Base-by-base conservation (phyloP, 805 yeast genomes). In the Barnettozyma wickerhamii region DNA sequence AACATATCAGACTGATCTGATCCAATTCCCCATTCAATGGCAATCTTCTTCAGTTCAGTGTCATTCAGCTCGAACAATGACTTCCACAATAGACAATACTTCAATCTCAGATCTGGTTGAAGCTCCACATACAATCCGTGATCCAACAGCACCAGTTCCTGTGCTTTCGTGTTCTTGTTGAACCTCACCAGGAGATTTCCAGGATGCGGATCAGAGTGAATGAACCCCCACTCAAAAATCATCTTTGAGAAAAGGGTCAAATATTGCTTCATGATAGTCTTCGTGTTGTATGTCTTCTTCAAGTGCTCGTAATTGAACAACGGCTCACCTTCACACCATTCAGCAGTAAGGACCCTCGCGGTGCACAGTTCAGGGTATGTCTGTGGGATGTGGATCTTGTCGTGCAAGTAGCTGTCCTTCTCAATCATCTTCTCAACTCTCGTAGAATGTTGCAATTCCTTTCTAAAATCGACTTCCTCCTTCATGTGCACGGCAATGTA, bases 171-270 rank as follows among this genome's bases (percentile, higher is more conserved):
- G 2, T 17, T 15, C 5, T 48, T 46, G 12, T 63, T 56, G 21
- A 56, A 51, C 29, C 89, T 63, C 4, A 79, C 76, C 41, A 85
- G 55, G 48, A 85, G 60, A 56, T 84, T 85, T 6, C 95, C 95
- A 2, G 93, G 93, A 52, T 84, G 95, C 10, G 91, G 86, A 42
- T 79, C 85, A 24, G 81, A 71, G 52, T 79, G 85, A n/a, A 79
- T 74, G 42, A 75, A 66, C 14, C 84, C 84, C 71, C 80, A 78
- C 33, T 66, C 60, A 56, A 78, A 79, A 14, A 77, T 76, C 60
- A 77, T 83, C 47, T 69, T 68, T 6, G 78, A 74, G 42, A 75
- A 75, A 7, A 75, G 63, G 18, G 62, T 61, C 20, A 75, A 53
- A 41, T 75, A 76, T 40, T 69, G 74, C 12, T 64, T 56, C 76